Percentiles rank a stretch among this genome's conserved stretches.
Conservation (phyloP, 2,329 filamentous ascomycete genomes). For the Metarhizium album region DNA sequence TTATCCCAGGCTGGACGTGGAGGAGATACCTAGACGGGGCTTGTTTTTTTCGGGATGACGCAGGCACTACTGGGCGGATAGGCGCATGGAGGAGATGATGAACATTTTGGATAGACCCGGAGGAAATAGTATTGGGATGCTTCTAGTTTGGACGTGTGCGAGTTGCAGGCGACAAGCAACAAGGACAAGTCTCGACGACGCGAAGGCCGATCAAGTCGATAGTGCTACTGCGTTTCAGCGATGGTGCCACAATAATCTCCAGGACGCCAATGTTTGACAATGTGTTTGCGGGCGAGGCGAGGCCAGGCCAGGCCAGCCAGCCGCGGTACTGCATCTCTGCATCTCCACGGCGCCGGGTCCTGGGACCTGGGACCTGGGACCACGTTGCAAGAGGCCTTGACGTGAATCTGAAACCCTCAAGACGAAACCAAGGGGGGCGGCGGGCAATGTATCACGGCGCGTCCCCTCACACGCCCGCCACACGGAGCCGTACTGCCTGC, state of each 20-base stretch:
- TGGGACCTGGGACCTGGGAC: too few species aligned
- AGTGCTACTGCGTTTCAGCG: too few species aligned
- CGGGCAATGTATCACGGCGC: too few species aligned
- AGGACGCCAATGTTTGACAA: too few species aligned
- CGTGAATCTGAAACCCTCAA: too few species aligned
- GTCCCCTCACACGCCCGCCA: too few species aligned
- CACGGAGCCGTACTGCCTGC: too few species aligned
- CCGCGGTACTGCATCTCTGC: background rate
- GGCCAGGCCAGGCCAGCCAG: background rate
- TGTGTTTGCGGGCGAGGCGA: too few species aligned
- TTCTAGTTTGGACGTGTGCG: background rate
- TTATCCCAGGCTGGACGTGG: conserved; percentile 10
- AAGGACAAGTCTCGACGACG: background rate
- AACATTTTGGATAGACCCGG: background rate
- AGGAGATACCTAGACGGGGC: conserved; percentile 12
- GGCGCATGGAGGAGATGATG: background rate
- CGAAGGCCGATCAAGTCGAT: background rate
- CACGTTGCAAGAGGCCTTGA: too few species aligned
- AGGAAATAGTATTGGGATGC: too few species aligned
- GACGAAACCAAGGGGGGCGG: too few species aligned
- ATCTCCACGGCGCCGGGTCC: background rate
- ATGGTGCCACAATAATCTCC: background rate
- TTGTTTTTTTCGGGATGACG: background rate
- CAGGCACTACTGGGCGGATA: background rate
- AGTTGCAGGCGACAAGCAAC: conserved; percentile 3